Base-by-base conservation (phyloP, 257 asterid genomes). In the Penstemon eatonii region DNA sequence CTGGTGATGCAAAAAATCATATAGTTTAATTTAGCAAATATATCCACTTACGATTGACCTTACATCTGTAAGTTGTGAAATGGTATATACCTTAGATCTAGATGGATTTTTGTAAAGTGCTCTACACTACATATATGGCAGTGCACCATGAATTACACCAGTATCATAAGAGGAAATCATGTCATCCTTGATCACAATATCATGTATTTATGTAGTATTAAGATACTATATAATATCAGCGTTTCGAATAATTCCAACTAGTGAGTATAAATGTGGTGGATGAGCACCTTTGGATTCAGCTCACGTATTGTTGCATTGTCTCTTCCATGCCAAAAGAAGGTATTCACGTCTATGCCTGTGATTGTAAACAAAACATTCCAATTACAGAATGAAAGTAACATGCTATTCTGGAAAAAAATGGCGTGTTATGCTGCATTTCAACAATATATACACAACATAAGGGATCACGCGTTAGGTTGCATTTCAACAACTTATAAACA, bases 291-390 rank as follows among this genome's bases (percentile, higher is more conserved):
- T 43, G 97, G 99, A 79, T 94, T 94, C 73, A 94, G 87, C 79
- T 94, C 97, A 40, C 84, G 95, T 53, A 36, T 71, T 65, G 91
- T 89, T 18, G 75, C 68, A 67, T 67, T 75, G 65, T 91, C 97
- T 73, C 99, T 89, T 67, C 99, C 99, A 72, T 94, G 99, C 99
- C 99, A 94, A 81, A 65, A 94, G 70, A 89, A 94, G 84, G 91
- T 86, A 72, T 88, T 75, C 12, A 19, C 79, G 64, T 81, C 81
- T 75, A 84, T 89, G 69, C 99, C 99, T 94, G 85, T 44, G 60
- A 72, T 78, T 49, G 72, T 15, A 25, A 75, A 71, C 6, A 64
- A 58, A 69, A 33, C 33, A 25, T 11, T 53, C 49, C 37, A 63
- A 15, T 61, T 9, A 63, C 60, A 61, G 39, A 65, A 43, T 60